phyloP scores from a whole-genome alignment of 306 rosid species.

The Cyamopsis tetragonoloba region DNA sequence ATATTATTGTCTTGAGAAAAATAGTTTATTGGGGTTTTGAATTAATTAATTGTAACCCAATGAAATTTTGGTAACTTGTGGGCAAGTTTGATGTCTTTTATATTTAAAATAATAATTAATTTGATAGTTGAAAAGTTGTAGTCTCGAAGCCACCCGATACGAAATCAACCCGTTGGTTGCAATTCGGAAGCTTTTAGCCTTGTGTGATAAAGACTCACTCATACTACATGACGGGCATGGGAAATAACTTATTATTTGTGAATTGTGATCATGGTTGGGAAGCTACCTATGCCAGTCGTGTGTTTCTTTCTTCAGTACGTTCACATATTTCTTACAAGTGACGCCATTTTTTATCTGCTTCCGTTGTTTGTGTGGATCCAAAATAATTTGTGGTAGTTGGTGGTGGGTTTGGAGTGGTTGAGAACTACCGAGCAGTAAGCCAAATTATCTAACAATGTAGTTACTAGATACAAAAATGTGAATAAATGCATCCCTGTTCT shows the following conservation, averaged over 20 bases:
- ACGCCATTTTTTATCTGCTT: too few species aligned
- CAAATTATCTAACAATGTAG: not conserved
- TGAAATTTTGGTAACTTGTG: not conserved
- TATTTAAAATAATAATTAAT: too few species aligned
- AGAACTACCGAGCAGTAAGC: not conserved
- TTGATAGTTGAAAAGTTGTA: too few species aligned
- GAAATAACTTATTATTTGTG: not conserved
- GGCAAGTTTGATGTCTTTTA: not conserved
- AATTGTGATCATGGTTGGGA: not conserved
- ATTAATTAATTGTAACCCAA: not conserved
- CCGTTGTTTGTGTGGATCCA: too few species aligned
- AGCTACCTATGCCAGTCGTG: too few species aligned
- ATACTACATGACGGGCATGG: not conserved
- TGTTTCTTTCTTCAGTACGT: too few species aligned
- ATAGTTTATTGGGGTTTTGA: not conserved
- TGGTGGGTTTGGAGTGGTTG: conserved; percentile 12
- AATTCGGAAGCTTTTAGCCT: too few species aligned
- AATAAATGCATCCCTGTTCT: not conserved
- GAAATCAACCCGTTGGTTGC: too few species aligned
- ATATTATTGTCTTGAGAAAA: not conserved
- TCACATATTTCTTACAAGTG: not conserved
- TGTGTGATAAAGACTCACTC: not conserved
- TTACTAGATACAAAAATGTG: not conserved
- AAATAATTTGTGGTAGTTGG: not conserved
- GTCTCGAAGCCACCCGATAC: too few species aligned